Evolutionary conservation across 1,139 yeast genomes (phyloP), one percentile per base, ranked within the genome.

Genomic region (Lodderomyces theae): DNA sequence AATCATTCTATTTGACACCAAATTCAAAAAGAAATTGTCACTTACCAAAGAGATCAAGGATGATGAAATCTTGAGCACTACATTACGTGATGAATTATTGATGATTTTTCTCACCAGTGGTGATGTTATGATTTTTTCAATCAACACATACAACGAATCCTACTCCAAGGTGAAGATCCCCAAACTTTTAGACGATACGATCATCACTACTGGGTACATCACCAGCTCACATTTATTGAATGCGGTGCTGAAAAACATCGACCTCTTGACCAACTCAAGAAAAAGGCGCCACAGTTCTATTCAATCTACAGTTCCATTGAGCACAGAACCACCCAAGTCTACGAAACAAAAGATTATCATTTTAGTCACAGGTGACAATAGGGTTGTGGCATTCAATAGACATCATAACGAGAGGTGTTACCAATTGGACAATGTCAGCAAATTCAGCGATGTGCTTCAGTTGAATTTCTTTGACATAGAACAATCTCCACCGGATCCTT

Each of bases 291-390:
- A 54, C 35, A 42, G 52, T 24, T 29, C 43, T 6, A 34, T 43
- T 5, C 28, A 36, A 8, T 35, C 51, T 3, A 29, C 46, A 5
- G 40, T 52, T 2, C 26, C 35, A 13, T 6, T 15, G 3, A 22
- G 44, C 32, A 59, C 56, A 4, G 48, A 37, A 37, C 45, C 43
- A 17, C 52, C 45, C 37, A 48, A 46, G 23, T 53, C 52, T 4
- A 42, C 56, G 25, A 77, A 75, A 48, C 75, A 72, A 41, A 69
- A 78, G 37, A 67, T 80, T 0, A 82, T 84, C 49, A 69, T 86
- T 29, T 72, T 84, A 38, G 87, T 83, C 3, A 83, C 92, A 1
- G 90, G 88, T 48, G 89, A 84, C 57, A 85, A 85, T 51, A 74
- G 88, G 57, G 66, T 85, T 24, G 77, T 85, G 37, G 77, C 79